Percentiles rank a stretch among this genome's conserved stretches.
Conservation (phyloP, 2,329 filamentous ascomycete species). For the Rhynchosporium graminicola region DNA sequence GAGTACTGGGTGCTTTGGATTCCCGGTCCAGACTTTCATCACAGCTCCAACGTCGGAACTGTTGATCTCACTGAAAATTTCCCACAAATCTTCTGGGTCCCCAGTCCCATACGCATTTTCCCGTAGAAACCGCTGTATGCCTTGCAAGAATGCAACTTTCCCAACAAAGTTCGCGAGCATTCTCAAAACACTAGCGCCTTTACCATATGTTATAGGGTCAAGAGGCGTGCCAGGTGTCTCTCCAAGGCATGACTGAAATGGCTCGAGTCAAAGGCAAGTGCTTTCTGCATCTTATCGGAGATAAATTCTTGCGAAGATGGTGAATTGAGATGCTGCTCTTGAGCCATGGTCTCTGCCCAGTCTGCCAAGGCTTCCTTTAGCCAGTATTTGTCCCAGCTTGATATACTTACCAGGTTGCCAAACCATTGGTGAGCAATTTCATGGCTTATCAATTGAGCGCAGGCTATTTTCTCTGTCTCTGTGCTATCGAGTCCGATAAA, state of each 20-base stretch:
- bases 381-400: slow-evolving; percentile 75
- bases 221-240: slow-evolving; percentile 48
- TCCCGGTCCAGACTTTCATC: slow-evolving; percentile 73
- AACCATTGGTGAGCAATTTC: slow-evolving; percentile 77
- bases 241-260: slow-evolving; percentile 13
- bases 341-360: slow-evolving; percentile 47
- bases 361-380: slow-evolving; percentile 74
- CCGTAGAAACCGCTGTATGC: slow-evolving; percentile 65
- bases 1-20: slow-evolving; percentile 69
- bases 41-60: slow-evolving; percentile 67
- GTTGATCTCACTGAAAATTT: slow-evolving; percentile 63
- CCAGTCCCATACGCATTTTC: slow-evolving; percentile 67
- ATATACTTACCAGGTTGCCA: slow-evolving; percentile 73
- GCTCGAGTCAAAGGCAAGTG: slow-evolving; percentile 24
- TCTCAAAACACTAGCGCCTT: slow-evolving; percentile 68
- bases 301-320: slow-evolving; percentile 26
- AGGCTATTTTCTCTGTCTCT: slow-evolving; percentile 1
- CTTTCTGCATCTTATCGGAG: slow-evolving; percentile 19
- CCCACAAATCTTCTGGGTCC: slow-evolving; percentile 65
- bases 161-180: slow-evolving; percentile 73
- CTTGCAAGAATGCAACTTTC: slow-evolving; percentile 68
- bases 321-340: slow-evolving; percentile 20
- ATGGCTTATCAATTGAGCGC: slow-evolving; percentile 59
- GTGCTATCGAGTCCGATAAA: slow-evolving; percentile 50
- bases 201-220: slow-evolving; percentile 72